Conservation (phyloP, 2,329 filamentous ascomycete genomes). For the Apiospora malaysiana region DNA sequence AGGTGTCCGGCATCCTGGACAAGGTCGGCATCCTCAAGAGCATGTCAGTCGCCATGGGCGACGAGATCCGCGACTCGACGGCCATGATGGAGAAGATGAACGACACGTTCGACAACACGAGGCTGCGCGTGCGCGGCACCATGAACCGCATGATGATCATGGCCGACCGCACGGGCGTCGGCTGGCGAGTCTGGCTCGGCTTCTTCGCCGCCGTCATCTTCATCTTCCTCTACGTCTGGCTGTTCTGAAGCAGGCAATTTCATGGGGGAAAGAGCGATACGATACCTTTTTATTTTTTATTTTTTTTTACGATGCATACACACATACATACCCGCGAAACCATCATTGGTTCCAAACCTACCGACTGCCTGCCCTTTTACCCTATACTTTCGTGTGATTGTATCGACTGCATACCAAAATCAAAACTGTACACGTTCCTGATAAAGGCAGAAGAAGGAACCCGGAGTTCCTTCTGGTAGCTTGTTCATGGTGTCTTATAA, state of each 20-base stretch:
- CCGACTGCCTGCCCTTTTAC: background rate
- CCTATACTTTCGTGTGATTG: background rate
- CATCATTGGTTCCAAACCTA: background rate
- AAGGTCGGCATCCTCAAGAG: constrained; percentile 91
- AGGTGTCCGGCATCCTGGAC: constrained; percentile 87
- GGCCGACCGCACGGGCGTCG: constrained; percentile 92
- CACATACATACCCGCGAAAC: background rate
- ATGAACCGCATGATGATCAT: constrained; percentile 98
- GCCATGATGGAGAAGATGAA: constrained; percentile 95
- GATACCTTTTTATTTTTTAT: background rate
- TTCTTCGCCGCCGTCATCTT: constrained; percentile 86
- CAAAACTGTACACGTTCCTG: background rate
- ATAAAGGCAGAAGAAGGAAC: background rate
- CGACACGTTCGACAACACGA: constrained; percentile 86
- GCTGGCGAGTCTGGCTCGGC: constrained; percentile 90
- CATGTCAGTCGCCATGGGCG: constrained; percentile 90
- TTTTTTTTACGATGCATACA: background rate
- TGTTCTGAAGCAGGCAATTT: constrained; percentile 62
- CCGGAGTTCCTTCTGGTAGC: background rate
- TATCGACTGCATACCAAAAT: background rate
- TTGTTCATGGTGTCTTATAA: background rate
- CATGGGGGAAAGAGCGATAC: constrained; percentile 1
- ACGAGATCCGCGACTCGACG: constrained; percentile 91
- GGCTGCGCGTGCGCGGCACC: constrained; percentile 81
- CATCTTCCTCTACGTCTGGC: constrained; percentile 91